Percentiles rank a stretch among this genome's conserved stretches.
Conservation (phyloP, 192 early-diverging fungal genomes). For the Coemansia sp. region DNA sequence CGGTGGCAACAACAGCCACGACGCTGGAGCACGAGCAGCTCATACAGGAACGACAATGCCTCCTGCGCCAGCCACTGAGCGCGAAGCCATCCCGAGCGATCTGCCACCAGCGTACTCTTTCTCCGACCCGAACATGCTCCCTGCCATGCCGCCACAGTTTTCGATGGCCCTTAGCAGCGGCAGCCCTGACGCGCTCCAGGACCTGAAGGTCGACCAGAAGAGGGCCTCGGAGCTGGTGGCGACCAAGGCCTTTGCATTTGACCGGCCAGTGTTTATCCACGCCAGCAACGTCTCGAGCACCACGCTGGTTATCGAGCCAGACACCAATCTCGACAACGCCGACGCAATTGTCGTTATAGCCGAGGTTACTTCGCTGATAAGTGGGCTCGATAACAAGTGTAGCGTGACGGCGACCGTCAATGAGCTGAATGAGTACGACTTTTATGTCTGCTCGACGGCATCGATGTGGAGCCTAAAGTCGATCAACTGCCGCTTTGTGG, state of each 20-base stretch:
- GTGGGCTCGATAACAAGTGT: constrained; percentile 13
- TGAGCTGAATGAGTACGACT: constrained; percentile 30
- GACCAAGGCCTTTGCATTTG: constrained; percentile 25
- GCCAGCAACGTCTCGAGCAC: constrained; percentile 14
- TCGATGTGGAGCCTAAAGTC: constrained; percentile 24
- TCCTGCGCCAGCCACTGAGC: not conserved
- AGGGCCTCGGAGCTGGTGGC: constrained; percentile 25
- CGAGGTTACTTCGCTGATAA: constrained; percentile 14
- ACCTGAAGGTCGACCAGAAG: constrained; percentile 15
- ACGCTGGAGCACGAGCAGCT: not conserved
- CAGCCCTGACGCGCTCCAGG: not conserved
- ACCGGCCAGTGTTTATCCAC: constrained; percentile 30
- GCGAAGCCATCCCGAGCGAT: not conserved
- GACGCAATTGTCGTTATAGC: constrained; percentile 18
- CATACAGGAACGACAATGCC: not conserved
- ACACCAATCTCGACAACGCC: constrained; percentile 16
- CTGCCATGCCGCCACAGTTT: constrained; percentile 1
- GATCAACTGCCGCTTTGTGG: constrained; percentile 17
- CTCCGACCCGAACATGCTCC: constrained; percentile 19
- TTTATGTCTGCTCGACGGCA: constrained; percentile 24
- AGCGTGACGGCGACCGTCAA: constrained; percentile 15
- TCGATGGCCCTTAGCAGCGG: not conserved
- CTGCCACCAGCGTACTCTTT: constrained; percentile 40
- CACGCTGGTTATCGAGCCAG: constrained; percentile 25
- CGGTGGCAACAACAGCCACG: not conserved